phyloP scores from a whole-genome alignment of 305 asterid genomes.

The Striga hermonthica region DNA sequence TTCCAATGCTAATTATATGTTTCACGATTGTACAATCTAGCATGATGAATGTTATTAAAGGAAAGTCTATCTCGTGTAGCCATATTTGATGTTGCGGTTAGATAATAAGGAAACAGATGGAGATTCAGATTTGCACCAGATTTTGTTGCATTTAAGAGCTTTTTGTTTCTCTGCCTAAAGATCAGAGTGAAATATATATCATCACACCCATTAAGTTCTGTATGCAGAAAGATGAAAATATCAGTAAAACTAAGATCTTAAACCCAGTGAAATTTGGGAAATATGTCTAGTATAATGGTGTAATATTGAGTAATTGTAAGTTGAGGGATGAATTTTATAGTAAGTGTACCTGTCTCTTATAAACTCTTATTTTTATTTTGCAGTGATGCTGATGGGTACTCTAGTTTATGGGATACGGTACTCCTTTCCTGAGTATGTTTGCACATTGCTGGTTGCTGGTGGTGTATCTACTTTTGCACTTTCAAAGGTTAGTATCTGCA shows the following conservation, averaged over 20 bases:
- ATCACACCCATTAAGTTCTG: conserved; percentile 5
- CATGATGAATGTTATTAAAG: background rate
- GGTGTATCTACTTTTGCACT: conserved; percentile 85
- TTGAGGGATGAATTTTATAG: too few relatives aligned
- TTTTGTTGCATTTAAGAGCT: background rate
- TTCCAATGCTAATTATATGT: background rate
- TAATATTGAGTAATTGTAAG: background rate
- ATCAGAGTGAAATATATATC: conserved; percentile 6
- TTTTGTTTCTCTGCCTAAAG: conserved; percentile 3
- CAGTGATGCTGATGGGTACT: conserved; percentile 99
- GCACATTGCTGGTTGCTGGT: conserved; percentile 85
- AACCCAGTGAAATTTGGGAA: background rate
- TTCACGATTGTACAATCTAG: background rate
- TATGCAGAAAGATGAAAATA: background rate
- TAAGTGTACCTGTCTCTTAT: conserved; percentile 17
- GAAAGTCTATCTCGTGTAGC: background rate
- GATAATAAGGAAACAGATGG: background rate
- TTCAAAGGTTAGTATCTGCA: conserved; percentile 47
- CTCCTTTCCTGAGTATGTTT: conserved; percentile 74
- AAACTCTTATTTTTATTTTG: conserved; percentile 32
- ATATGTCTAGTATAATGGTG: conserved; percentile 1
- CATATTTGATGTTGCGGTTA: conserved; percentile 7
- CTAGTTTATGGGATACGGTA: conserved; percentile 90
- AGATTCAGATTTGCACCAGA: background rate
- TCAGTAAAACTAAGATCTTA: conserved; percentile 8